A percentile compares a stretch with the other conserved stretches of the same genome.
phyloP scores from a whole-genome alignment of 2,329 filamentous ascomycete genomes.

The Lachnum nothofagi region DNA sequence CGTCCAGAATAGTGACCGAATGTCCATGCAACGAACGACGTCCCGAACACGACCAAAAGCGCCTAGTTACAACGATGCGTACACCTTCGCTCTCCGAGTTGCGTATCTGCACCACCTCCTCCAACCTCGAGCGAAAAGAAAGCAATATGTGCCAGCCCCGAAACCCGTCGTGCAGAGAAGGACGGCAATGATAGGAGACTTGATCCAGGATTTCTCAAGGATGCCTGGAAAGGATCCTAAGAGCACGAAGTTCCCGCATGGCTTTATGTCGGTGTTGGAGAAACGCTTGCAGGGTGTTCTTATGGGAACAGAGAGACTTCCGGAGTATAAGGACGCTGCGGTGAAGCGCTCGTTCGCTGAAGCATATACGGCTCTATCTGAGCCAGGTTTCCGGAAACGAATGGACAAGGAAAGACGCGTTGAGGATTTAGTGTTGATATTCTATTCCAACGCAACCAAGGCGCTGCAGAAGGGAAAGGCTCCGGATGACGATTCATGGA shows the following conservation, averaged over 20 bases:
- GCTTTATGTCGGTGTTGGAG: slow-evolving; percentile 64
- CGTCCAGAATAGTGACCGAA: slow-evolving; percentile 25
- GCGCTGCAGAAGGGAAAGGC: slow-evolving; percentile 75
- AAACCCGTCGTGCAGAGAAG: slow-evolving; percentile 50
- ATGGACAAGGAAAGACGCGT: slow-evolving; percentile 92
- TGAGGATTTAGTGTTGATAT: slow-evolving; percentile 89
- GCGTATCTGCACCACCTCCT: slow-evolving; percentile 91
- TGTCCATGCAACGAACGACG: slow-evolving; percentile 25
- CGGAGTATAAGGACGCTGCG: slow-evolving; percentile 82
- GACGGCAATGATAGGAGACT: slow-evolving; percentile 74
- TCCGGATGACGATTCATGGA: slow-evolving; percentile 81
- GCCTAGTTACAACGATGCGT: slow-evolving; percentile 72
- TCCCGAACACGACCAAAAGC: slow-evolving; percentile 45
- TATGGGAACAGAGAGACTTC: slow-evolving; percentile 73
- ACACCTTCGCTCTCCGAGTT: slow-evolving; percentile 82
- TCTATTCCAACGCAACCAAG: slow-evolving; percentile 91
- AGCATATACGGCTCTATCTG: slow-evolving; percentile 89
- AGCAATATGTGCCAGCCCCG: slow-evolving; percentile 72
- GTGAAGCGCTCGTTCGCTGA: slow-evolving; percentile 93
- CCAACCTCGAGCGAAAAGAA: slow-evolving; percentile 81
- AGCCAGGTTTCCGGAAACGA: slow-evolving; percentile 77
- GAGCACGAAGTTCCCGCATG: slow-evolving; percentile 65
- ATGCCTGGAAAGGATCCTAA: slow-evolving; percentile 64
- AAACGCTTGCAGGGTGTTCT: slow-evolving; percentile 41
- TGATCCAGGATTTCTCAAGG: slow-evolving; percentile 77